Percentiles rank a stretch among this genome's conserved stretches.
Evolutionary conservation across 2,329 filamentous ascomycete genomes (phyloP).

Genomic region (Trichophaea hybrida): DNA sequence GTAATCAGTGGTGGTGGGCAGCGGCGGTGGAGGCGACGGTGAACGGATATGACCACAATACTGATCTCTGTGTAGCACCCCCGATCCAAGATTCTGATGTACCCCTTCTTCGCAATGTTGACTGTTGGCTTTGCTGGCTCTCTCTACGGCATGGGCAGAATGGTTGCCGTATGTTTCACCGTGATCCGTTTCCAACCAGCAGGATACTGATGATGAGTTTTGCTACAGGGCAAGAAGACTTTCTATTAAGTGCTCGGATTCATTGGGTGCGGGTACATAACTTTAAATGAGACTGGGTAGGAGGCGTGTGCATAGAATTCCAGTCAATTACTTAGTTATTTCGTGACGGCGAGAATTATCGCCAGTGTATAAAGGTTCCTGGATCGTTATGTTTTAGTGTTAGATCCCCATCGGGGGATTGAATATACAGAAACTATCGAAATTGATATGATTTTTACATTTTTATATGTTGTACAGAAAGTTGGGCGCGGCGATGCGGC

Average conservation of each 20-base stretch:
- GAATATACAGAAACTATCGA: no score
- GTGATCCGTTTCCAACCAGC: not conserved
- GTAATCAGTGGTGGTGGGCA: not conserved
- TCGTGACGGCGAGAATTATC: not conserved
- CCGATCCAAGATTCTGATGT: constrained; percentile 23
- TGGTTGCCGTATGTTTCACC: constrained; percentile 15
- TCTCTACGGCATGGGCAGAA: constrained; percentile 25
- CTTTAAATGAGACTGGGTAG: not conserved
- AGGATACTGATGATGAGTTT: constrained; percentile 1
- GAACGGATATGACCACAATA: not conserved
- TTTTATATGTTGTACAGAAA: no score
- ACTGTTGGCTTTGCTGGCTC: constrained; percentile 21
- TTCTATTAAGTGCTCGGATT: constrained; percentile 9
- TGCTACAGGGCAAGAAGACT: constrained; percentile 19
- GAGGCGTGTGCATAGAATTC: constrained; percentile 12
- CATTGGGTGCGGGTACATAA: not conserved
- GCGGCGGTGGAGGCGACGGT: not conserved
- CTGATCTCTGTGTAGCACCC: constrained; percentile 8
- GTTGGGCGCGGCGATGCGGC: not conserved
- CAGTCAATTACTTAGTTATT: not conserved
- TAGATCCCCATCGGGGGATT: not conserved
- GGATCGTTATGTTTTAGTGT: not conserved
- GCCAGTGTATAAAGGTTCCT: not conserved
- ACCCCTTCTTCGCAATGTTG: constrained; percentile 25
- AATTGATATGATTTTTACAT: no score